Evolutionary conservation across 2,329 filamentous ascomycete genomes (phyloP).

Genomic region (Aspergillus pseudotamarii): DNA sequence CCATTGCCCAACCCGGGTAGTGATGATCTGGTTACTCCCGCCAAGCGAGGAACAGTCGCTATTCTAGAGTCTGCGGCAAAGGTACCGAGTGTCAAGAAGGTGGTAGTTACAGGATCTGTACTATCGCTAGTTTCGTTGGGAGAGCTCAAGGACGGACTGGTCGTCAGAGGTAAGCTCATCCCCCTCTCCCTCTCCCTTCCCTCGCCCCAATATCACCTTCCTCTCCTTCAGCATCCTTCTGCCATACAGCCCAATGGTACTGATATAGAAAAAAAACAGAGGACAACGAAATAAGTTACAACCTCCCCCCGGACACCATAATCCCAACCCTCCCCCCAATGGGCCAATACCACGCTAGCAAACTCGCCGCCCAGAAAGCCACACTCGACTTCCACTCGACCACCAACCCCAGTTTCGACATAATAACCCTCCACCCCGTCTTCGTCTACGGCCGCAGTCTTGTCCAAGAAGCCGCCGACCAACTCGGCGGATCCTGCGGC

Average conservation of each 20-base stretch:
- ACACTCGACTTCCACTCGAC: constrained; percentile 17
- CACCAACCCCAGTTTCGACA: constrained; percentile 9
- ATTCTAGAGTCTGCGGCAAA: constrained; percentile 5
- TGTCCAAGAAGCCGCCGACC: constrained; percentile 10
- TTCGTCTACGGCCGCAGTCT: constrained; percentile 22
- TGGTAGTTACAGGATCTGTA: constrained; percentile 6
- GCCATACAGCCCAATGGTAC: neutral
- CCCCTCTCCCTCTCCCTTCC: neutral
- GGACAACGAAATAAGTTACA: constrained; percentile 11
- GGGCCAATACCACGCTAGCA: constrained; percentile 20
- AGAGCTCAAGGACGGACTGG: neutral
- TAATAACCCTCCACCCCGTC: constrained; percentile 23
- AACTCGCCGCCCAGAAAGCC: constrained; percentile 21
- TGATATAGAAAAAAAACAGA: neutral
- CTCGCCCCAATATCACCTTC: too few relatives aligned
- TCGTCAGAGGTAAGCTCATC: neutral
- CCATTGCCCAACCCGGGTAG: constrained; percentile 14
- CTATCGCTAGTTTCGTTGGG: constrained; percentile 5
- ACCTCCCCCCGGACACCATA: constrained; percentile 4
- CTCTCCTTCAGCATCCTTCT: too few relatives aligned
- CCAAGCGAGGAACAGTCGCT: constrained; percentile 3
- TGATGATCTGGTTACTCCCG: constrained; percentile 10
- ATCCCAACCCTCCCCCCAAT: constrained; percentile 10
- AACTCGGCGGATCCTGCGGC: constrained; percentile 13
- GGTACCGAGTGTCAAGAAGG: constrained; percentile 8